Evolutionary conservation across 2,329 filamentous ascomycete species (phyloP), one percentile per base, ranked within the genome.

Genomic region (Ceratocystis eucalypticola): DNA sequence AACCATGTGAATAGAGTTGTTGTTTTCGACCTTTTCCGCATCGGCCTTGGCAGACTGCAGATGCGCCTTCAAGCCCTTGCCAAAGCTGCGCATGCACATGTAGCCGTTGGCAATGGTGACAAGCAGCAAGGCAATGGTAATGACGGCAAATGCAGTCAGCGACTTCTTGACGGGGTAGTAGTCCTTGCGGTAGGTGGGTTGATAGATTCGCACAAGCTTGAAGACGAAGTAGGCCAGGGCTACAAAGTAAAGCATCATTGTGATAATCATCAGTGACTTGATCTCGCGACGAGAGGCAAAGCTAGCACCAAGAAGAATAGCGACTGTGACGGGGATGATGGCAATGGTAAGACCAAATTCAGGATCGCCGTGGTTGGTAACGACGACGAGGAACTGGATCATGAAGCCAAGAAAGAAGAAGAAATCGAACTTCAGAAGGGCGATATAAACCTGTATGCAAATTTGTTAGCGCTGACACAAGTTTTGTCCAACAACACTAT

Each of bases 331-430:
- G 41, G 92, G 92, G 65, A 99, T 88, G 30, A 93, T 94, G 69
- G 88, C 89, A 61, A 94, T 86, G 6, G 95, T 99, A 64, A 97
- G 80, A 65, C 83, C 88, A 71, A 94, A 90, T 75, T 99, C 94
- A 71, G 85, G 79, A 69, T 87, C 83, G 61, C 82, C 82, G 70
- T 83, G 79, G 68, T 80, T 82, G 57, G 84, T 87, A 68, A 99
- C 91, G 68, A 97, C 88, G 71, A 99, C 93, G 65, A 97, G 83
- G 76, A 99, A 99, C 74, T 99, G 94, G 61, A 99, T 90, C 5
- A 94, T 97, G 76, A 99, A 99, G 65, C 93, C 94, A 63, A 99
- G 85, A 82, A 99, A 99, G 81, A 99, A 97, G 85, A 99, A 99
- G 77, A 99, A 97, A 78, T 99, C 94, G 75, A 99, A 99, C 77